Percentiles rank a stretch among this genome's conserved stretches.
Evolutionary conservation across 495 filamentous ascomycete species (phyloP).

Genomic region (Pyrenula aspistea): DNA sequence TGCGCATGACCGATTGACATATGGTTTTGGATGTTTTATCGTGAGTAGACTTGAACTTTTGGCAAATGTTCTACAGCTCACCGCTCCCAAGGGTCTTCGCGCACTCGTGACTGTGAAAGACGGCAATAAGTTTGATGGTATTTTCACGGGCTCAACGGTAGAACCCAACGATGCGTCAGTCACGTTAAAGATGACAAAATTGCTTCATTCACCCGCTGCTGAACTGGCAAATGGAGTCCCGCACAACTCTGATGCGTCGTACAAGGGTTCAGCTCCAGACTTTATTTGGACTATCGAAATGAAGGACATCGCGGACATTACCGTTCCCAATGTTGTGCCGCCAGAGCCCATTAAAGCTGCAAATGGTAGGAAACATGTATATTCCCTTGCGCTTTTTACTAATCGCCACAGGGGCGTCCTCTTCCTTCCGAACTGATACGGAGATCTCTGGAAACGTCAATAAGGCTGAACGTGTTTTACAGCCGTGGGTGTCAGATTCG

Average conservation of each 20-base stretch:
- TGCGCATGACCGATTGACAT: slow-evolving; percentile 53
- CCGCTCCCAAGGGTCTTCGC: slow-evolving; percentile 45
- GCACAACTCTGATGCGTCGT: slow-evolving; percentile 32
- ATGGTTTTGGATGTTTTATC: slow-evolving; percentile 48
- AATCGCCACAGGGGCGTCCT: slow-evolving; percentile 25
- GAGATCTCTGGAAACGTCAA: slow-evolving; percentile 71
- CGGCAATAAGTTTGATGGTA: slow-evolving; percentile 63
- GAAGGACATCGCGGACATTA: slow-evolving; percentile 61
- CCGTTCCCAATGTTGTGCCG: slow-evolving; percentile 41
- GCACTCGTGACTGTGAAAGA: slow-evolving; percentile 55
- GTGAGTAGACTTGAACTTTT: slow-evolving; percentile 30
- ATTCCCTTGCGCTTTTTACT: not conserved
- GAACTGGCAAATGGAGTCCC: slow-evolving; percentile 44
- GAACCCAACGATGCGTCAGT: slow-evolving; percentile 49
- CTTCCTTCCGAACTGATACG: slow-evolving; percentile 70
- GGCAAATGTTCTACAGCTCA: slow-evolving; percentile 11
- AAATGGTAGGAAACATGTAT: slow-evolving; percentile 31
- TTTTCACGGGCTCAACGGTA: slow-evolving; percentile 48
- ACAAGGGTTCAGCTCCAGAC: slow-evolving; percentile 48
- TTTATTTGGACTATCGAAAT: slow-evolving; percentile 69
- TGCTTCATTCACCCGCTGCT: slow-evolving; percentile 36
- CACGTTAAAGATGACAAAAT: slow-evolving; percentile 73
- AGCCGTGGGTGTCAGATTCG: slow-evolving; percentile 70
- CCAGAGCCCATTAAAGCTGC: slow-evolving; percentile 40
- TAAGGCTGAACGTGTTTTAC: slow-evolving; percentile 61